Conservation (phyloP, 441 rosid genomes). For the Pelargonium australe region DNA sequence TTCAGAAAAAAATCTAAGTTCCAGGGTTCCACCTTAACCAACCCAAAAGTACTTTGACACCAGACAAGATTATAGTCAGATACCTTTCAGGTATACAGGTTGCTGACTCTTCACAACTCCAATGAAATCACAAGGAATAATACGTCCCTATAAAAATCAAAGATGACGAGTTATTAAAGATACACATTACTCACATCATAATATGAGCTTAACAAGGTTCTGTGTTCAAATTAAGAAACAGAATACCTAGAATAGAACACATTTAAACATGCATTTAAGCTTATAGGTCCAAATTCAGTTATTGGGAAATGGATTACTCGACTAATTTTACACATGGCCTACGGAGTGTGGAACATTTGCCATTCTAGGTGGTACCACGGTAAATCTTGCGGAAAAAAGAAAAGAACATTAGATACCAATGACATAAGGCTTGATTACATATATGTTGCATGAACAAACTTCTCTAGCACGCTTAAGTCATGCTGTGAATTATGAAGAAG, state of each 20-base stretch:
- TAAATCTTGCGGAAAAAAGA: not conserved
- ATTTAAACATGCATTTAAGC: too few relatives aligned
- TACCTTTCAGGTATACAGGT: conserved; percentile 82
- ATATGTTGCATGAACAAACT: not conserved
- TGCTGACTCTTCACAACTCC: conserved; percentile 86
- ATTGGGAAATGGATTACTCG: not conserved
- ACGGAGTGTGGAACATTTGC: not conserved
- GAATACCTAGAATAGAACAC: too few relatives aligned
- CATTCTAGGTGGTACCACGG: not conserved
- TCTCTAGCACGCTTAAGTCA: not conserved
- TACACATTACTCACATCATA: not conserved
- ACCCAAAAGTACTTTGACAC: not conserved
- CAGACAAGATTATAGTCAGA: not conserved
- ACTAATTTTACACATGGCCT: not conserved
- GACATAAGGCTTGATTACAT: not conserved
- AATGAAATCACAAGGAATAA: conserved; percentile 88
- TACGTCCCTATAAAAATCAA: conserved; percentile 59
- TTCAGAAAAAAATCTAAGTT: conserved; percentile 7
- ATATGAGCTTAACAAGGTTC: not conserved
- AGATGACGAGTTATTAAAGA: conserved; percentile 8
- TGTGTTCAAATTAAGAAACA: not conserved
- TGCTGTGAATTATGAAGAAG: not conserved
- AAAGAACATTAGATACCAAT: not conserved
- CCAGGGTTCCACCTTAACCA: not conserved
- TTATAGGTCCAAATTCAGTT: too few relatives aligned